Evolutionary conservation across 2,329 filamentous ascomycete species (phyloP), one percentile per base, ranked within the genome.

Genomic region (Claviceps sp.): DNA sequence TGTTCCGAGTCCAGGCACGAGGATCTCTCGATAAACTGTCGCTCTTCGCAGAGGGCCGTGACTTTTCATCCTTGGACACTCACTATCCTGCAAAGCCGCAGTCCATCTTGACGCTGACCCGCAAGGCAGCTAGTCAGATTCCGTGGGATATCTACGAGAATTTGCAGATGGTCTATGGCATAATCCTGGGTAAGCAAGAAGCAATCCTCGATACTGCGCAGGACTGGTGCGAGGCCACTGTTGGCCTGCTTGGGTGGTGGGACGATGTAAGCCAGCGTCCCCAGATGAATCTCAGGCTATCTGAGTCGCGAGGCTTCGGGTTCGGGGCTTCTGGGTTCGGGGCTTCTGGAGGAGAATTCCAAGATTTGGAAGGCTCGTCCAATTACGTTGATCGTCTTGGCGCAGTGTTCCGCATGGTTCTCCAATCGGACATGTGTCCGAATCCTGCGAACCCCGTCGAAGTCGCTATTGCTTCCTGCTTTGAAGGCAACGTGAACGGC

Each of bases 61-160:
- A 82, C 63, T 75, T 62, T 64, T 72, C 63, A 37, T 58, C 58
- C 24, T 51, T 62, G 47, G 61, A 62, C 40, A 60, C 65, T 5
- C 58, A 62, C 38, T 67, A 74, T 38, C 59, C 63, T 40, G 58
- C 70, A 61, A 63, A 74, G 61, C 59, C 73, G 61, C 61, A 76
- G 62, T 69, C 79, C 59, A 66, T 82, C 60, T 82, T 82, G 5
- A 82, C 86, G 50, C 66, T 85, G 75, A 69, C 85, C 67, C 64
- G 87, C 71, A 86, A 85, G 67, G 89, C 88, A 2, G 86, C 90
- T 60, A 94, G 87, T 62, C 83, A 84, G 59, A 84, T 96, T 37
- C 91, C 90, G 0, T 95, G 87, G 86, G 81, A 86, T 24, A 81
- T 97, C 30, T 96, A 95, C 64, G 85, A 95, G 63, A 88, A 85